These are phyloP conservation scores for Metahyphopichia silvanorum DNA, from an alignment of 805 yeast genomes.

Conservation along the genomic window DNA sequence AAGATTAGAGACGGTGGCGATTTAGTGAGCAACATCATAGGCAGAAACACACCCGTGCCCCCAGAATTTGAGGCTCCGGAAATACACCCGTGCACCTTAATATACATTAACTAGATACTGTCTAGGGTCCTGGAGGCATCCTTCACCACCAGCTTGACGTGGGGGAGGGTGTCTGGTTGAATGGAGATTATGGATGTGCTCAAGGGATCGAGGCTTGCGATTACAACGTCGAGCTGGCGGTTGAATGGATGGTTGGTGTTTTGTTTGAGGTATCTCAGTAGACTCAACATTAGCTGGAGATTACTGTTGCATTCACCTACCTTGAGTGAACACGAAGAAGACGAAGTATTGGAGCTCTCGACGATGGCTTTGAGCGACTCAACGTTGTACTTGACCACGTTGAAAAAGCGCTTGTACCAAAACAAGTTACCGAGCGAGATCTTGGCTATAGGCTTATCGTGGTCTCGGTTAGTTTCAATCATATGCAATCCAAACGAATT, in stretches of 20 bases:
- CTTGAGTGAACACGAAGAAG: conserved; percentile 15
- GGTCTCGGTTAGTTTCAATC: conserved; percentile 4
- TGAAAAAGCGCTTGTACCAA: conserved; percentile 35
- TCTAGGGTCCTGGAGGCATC: too few relatives aligned
- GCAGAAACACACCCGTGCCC: too few relatives aligned
- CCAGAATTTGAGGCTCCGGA: too few relatives aligned
- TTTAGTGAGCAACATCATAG: too few relatives aligned
- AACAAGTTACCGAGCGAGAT: conserved; percentile 20
- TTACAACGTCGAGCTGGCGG: too few relatives aligned
- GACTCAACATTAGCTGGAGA: conserved; percentile 29
- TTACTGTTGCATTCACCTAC: conserved; percentile 29
- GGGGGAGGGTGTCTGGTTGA: too few relatives aligned
- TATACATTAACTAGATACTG: too few relatives aligned
- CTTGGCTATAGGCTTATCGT: conserved; percentile 11
- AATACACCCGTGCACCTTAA: too few relatives aligned
- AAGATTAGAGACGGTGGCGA: not conserved
- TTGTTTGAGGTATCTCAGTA: conserved; percentile 26
- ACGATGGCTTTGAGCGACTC: conserved; percentile 18
- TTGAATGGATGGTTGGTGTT: too few relatives aligned
- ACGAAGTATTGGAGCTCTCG: conserved; percentile 3
- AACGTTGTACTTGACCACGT: conserved; percentile 30
- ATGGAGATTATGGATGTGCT: too few relatives aligned
- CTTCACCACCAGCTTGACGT: too few relatives aligned
- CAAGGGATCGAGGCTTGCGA: too few relatives aligned
- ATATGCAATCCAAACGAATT: conserved; percentile 36